Conservation (phyloP, 352 stramenopile genomes). For the Salisapilia sapeloensis region DNA sequence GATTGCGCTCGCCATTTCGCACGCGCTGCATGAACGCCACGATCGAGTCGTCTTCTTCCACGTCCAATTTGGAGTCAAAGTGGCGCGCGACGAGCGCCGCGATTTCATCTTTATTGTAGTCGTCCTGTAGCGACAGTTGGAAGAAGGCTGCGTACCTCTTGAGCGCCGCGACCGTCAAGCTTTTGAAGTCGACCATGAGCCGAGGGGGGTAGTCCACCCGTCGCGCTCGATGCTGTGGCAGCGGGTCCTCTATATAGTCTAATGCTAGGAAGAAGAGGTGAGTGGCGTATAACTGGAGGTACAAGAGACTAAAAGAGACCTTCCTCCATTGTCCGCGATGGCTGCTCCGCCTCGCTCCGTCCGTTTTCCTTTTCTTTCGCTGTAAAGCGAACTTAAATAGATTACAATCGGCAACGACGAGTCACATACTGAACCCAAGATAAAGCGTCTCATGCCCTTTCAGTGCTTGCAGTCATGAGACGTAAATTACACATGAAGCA, state of each 20-base stretch:
- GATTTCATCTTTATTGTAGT: conserved; percentile 48
- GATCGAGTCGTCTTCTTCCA: conserved; percentile 78
- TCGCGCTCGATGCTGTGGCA: neutral
- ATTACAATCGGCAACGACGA: too few relatives aligned
- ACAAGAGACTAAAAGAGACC: too few relatives aligned
- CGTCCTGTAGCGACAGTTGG: conserved; percentile 40
- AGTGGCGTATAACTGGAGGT: neutral
- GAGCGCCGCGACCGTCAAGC: conserved; percentile 48
- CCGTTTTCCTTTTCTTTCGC: neutral
- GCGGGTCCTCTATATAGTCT: neutral
- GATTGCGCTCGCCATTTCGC: conserved; percentile 60
- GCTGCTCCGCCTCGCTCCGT: neutral
- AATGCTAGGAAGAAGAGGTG: neutral
- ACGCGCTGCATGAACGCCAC: conserved; percentile 71
- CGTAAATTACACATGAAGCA: too few relatives aligned
- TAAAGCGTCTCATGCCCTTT: too few relatives aligned
- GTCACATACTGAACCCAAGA: too few relatives aligned
- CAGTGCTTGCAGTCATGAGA: too few relatives aligned
- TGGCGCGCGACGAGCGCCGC: conserved; percentile 62
- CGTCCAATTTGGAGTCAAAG: conserved; percentile 61
- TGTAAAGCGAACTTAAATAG: too few relatives aligned
- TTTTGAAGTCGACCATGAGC: conserved; percentile 77
- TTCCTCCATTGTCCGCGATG: neutral
- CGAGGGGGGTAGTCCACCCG: conserved; percentile 68
- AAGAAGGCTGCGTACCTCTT: conserved; percentile 73